phyloP scores from a whole-genome alignment of 176 grass and related monocot species.

The Musa itinerans region DNA sequence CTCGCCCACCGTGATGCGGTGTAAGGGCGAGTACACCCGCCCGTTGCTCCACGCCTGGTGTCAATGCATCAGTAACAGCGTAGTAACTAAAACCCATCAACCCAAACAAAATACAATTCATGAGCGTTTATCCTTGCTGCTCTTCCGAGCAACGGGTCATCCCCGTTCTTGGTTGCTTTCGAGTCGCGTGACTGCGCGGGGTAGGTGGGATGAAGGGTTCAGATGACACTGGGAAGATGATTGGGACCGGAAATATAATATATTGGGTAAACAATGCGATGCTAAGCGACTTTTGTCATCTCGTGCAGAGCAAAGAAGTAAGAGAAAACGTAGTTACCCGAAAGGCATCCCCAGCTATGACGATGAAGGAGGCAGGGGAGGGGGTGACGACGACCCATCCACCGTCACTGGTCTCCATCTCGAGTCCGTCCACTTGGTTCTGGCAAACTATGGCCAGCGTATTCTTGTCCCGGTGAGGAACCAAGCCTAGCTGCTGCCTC shows the following conservation, averaged over 20 bases:
- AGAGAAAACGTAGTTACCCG: slow-evolving; percentile 23
- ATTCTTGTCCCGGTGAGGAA: background rate
- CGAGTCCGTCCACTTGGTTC: background rate
- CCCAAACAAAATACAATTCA: background rate
- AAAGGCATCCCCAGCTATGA: slow-evolving; percentile 55
- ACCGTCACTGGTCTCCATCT: background rate
- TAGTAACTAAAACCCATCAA: background rate
- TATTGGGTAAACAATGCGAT: too few relatives aligned
- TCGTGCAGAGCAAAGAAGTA: too few relatives aligned
- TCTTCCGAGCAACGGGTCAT: too few relatives aligned
- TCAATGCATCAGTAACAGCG: too few relatives aligned
- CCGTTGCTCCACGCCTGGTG: slow-evolving; percentile 65
- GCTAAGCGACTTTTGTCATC: too few relatives aligned
- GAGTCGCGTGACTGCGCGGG: too few relatives aligned
- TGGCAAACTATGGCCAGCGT: background rate
- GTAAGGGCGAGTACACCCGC: slow-evolving; percentile 40
- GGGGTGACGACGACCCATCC: slow-evolving; percentile 41
- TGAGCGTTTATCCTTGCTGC: too few relatives aligned
- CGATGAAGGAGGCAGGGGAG: slow-evolving; percentile 43
- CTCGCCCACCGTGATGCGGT: slow-evolving; percentile 41
- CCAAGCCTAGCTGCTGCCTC: background rate
- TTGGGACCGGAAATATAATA: too few relatives aligned
- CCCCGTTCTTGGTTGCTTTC: too few relatives aligned
- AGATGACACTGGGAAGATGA: too few relatives aligned
- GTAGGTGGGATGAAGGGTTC: too few relatives aligned